phyloP scores from a whole-genome alignment of 305 asterid species.

The Withania somnifera region DNA sequence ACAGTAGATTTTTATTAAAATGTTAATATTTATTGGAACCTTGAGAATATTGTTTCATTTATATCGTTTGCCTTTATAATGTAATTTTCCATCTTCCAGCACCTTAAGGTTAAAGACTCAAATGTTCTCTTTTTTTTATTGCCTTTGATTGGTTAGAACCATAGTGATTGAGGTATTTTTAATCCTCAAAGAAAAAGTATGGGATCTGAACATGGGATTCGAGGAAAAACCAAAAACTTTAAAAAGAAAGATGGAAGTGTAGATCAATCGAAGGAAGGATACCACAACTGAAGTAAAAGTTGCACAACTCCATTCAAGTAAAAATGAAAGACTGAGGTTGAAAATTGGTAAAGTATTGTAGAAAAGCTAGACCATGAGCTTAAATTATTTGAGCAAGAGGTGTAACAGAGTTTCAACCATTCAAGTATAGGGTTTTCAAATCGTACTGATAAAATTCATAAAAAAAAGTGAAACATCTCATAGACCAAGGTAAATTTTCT shows the following conservation, averaged over 20 bases:
- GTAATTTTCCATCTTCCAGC: neutral
- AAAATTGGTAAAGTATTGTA: neutral
- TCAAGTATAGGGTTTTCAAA: neutral
- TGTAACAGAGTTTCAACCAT: neutral
- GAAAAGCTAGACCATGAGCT: neutral
- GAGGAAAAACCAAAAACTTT: neutral
- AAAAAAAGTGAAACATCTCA: neutral
- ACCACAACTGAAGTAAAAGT: neutral
- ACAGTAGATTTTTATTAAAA: too few species aligned
- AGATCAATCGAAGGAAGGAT: neutral
- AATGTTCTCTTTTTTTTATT: neutral
- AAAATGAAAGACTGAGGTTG: slow-evolving; percentile 2
- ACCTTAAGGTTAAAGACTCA: neutral
- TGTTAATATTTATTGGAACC: too few species aligned
- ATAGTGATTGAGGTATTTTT: neutral
- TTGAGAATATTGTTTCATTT: too few species aligned
- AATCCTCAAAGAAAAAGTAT: neutral
- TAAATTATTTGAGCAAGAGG: neutral
- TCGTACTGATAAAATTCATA: neutral
- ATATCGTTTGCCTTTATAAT: too few species aligned
- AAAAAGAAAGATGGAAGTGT: neutral
- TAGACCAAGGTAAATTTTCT: neutral
- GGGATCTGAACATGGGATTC: neutral
- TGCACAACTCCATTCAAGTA: neutral
- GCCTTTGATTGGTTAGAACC: neutral